A percentile compares a stretch with the other conserved stretches of the same genome.
Evolutionary conservation across 768 basidiomycete genomes (phyloP).

Genomic region (Hypsizygus marmoreus): DNA sequence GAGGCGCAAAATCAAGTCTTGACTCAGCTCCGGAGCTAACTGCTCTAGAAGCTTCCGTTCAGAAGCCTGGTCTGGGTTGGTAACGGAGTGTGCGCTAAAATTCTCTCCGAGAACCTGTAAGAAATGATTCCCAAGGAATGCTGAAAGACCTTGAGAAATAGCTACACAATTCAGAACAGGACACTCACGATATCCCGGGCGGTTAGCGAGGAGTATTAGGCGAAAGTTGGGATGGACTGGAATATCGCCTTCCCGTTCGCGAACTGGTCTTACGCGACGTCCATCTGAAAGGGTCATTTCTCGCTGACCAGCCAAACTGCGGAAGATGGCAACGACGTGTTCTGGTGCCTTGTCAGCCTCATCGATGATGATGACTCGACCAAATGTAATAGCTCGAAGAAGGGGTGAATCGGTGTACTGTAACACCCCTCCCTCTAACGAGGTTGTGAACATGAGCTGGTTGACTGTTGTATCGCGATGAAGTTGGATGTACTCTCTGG

Average conservation of each 20-base stretch:
- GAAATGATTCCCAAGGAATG: constrained; percentile 75
- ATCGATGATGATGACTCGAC: constrained; percentile 69
- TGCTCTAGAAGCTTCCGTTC: constrained; percentile 60
- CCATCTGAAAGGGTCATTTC: constrained; percentile 69
- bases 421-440: constrained; percentile 57
- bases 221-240: constrained; percentile 66
- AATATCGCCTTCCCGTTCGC: constrained; percentile 55
- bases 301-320: constrained; percentile 65
- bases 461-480: constrained; percentile 73
- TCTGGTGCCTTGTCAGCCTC: constrained; percentile 77
- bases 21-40: constrained; percentile 59
- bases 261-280: constrained; percentile 48
- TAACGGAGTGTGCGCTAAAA: constrained; percentile 66
- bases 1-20: constrained; percentile 55
- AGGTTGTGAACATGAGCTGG: constrained; percentile 69
- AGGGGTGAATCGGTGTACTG: constrained; percentile 67
- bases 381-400: constrained; percentile 59
- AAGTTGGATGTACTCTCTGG: constrained; percentile 70
- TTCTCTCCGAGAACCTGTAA: constrained; percentile 71
- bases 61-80: constrained; percentile 69
- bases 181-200: constrained; percentile 69
- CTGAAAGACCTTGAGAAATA: constrained; percentile 31
- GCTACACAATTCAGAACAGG: neutral
- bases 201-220: constrained; percentile 63
- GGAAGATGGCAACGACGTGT: constrained; percentile 72